These are phyloP conservation scores for Pythium monospermum DNA, from an alignment of 352 stramenopile genomes.

Conservation along the genomic window DNA sequence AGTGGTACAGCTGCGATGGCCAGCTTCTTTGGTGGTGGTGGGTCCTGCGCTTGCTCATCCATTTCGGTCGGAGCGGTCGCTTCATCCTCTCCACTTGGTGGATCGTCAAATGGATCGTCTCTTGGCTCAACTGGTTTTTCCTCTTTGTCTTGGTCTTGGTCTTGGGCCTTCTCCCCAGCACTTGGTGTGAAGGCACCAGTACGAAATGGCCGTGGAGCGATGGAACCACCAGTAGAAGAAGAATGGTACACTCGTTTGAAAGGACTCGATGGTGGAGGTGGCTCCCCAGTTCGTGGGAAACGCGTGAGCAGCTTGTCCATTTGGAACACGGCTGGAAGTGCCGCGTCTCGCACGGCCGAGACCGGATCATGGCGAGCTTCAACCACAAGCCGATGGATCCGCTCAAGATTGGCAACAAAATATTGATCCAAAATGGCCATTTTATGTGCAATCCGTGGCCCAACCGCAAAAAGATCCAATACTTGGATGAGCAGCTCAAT, in stretches of 20 bases:
- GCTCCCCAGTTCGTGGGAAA: conserved; percentile 14
- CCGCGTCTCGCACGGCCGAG: conserved; percentile 48
- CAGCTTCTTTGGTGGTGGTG: too few species aligned
- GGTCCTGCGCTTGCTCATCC: too few species aligned
- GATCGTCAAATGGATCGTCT: neutral
- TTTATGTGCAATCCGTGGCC: conserved; percentile 20
- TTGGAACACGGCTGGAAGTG: conserved; percentile 27
- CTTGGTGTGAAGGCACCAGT: conserved; percentile 8
- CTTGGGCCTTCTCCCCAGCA: neutral
- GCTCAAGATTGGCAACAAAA: conserved; percentile 26
- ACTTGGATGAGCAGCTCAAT: conserved; percentile 48
- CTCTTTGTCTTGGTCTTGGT: too few species aligned
- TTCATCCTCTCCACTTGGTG: neutral
- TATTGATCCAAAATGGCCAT: neutral
- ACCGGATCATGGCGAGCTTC: conserved; percentile 45
- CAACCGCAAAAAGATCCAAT: conserved; percentile 37
- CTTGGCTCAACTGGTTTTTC: neutral
- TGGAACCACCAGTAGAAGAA: too few species aligned
- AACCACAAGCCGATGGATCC: conserved; percentile 34
- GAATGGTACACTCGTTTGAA: conserved; percentile 22
- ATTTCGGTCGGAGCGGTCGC: too few species aligned
- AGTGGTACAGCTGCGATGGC: too few species aligned
- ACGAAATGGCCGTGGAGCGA: conserved; percentile 1
- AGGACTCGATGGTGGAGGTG: conserved; percentile 5
- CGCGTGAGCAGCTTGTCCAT: conserved; percentile 40